Evolutionary conservation across 169 alveolate genomes (phyloP).

Genomic region (Miamiensis avidus): DNA sequence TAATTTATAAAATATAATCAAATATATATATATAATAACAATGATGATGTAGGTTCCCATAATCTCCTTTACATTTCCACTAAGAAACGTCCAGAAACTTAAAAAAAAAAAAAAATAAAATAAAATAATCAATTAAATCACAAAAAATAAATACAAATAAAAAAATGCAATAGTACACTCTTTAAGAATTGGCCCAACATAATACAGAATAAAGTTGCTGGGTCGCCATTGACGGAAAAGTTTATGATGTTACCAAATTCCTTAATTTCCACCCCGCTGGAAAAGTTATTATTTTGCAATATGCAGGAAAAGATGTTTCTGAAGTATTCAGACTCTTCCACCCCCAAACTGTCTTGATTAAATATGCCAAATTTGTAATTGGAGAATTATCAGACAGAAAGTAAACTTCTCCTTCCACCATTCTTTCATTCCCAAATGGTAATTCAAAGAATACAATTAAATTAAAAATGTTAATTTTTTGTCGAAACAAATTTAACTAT

Average conservation of each 20-base stretch:
- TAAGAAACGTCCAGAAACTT: too few species aligned
- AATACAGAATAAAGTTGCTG: conserved; percentile 62
- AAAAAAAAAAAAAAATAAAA: too few species aligned
- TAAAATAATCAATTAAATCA: too few species aligned
- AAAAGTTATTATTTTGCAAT: background rate
- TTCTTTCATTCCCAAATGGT: too few species aligned
- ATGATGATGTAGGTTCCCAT: too few species aligned
- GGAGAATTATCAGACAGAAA: background rate
- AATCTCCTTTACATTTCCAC: too few species aligned
- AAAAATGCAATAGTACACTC: background rate
- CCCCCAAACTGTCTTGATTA: background rate
- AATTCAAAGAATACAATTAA: too few species aligned
- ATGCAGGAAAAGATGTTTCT: background rate
- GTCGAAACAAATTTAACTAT: too few species aligned
- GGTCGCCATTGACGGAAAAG: conserved; percentile 71
- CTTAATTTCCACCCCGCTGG: conserved; percentile 80
- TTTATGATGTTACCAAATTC: conserved; percentile 73
- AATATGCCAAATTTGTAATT: background rate
- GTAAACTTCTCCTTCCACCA: background rate
- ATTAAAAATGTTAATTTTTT: too few species aligned
- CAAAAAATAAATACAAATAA: background rate
- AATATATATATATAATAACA: too few species aligned
- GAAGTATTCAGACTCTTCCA: background rate
- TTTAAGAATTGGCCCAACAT: conserved; percentile 53
- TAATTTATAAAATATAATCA: too few species aligned